Conservation (phyloP, 75 land plant species). For the Larix kaempferi region DNA sequence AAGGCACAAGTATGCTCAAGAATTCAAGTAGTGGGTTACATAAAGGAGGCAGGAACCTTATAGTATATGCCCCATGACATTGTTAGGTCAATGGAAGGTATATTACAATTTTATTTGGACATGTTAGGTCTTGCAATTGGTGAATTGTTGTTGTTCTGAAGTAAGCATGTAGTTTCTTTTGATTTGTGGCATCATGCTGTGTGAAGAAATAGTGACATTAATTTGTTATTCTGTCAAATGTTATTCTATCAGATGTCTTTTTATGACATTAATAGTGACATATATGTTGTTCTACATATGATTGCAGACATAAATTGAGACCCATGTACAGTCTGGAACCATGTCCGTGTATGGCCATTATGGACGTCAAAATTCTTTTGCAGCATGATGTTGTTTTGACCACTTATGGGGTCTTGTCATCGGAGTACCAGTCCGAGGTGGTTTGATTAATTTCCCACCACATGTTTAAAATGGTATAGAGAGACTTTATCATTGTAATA, state of each 20-base stretch:
- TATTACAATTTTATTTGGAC: constrained; percentile 10
- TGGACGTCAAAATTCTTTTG: constrained; percentile 46
- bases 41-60: constrained; percentile 67
- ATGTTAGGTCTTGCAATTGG: too few relatives aligned
- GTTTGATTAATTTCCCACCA: neutral
- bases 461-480: neutral
- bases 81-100: constrained; percentile 96
- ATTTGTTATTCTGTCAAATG: too few relatives aligned
- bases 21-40: constrained; percentile 1
- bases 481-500: neutral
- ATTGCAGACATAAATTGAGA: constrained; percentile 72
- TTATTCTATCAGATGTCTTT: neutral
- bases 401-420: constrained; percentile 71
- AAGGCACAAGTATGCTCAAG: constrained; percentile 3
- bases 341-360: constrained; percentile 75
- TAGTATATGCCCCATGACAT: constrained; percentile 96
- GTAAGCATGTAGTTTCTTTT: too few relatives aligned
- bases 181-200: too few relatives aligned
- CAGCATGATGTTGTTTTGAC: constrained; percentile 78
- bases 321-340: constrained; percentile 54
- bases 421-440: constrained; percentile 35
- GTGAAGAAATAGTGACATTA: too few relatives aligned
- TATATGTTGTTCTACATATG: neutral
- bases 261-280: too few relatives aligned
- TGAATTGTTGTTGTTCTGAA: too few relatives aligned